Evolutionary conservation across 805 yeast genomes (phyloP).

Genomic region (Barnettozyma botsteinii): DNA sequence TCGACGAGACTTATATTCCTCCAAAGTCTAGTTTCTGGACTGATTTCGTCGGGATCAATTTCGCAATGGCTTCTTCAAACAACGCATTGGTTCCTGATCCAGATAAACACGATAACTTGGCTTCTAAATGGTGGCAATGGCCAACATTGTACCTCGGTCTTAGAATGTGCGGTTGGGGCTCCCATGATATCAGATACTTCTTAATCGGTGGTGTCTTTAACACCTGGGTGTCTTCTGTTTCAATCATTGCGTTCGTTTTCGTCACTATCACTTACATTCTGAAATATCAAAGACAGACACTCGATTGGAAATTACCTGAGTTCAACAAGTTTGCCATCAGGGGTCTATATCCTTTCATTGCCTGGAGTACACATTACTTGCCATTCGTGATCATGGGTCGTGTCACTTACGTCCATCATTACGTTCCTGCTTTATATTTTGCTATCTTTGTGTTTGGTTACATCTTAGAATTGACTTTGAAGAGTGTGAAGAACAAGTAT

Average conservation of each 20-base stretch:
- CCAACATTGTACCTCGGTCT: slow-evolving; percentile 68
- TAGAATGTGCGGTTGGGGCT: slow-evolving; percentile 70
- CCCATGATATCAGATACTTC: slow-evolving; percentile 51
- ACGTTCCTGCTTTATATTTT: slow-evolving; percentile 90
- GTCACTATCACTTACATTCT: slow-evolving; percentile 34
- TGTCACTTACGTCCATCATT: slow-evolving; percentile 95
- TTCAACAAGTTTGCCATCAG: slow-evolving; percentile 46
- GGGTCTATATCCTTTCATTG: slow-evolving; percentile 80
- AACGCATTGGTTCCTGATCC: slow-evolving; percentile 73
- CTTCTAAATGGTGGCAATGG: slow-evolving; percentile 84
- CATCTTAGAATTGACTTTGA: slow-evolving; percentile 24
- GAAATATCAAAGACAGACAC: slow-evolving; percentile 68
- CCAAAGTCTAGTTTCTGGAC: slow-evolving; percentile 72
- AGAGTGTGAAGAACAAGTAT: slow-evolving; percentile 17
- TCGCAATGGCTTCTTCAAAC: slow-evolving; percentile 84
- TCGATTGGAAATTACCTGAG: slow-evolving; percentile 36
- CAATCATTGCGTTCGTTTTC: slow-evolving; percentile 44
- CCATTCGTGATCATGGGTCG: slow-evolving; percentile 94
- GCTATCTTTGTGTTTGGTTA: slow-evolving; percentile 65
- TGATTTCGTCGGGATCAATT: slow-evolving; percentile 67
- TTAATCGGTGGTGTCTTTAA: slow-evolving; percentile 71
- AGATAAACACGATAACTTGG: slow-evolving; percentile 64
- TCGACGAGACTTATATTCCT: slow-evolving; percentile 41
- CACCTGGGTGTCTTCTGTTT: slow-evolving; percentile 65
- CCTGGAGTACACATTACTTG: slow-evolving; percentile 83